Evolutionary conservation across 495 filamentous ascomycete genomes (phyloP).

Genomic region (Xylaria intraflava): DNA sequence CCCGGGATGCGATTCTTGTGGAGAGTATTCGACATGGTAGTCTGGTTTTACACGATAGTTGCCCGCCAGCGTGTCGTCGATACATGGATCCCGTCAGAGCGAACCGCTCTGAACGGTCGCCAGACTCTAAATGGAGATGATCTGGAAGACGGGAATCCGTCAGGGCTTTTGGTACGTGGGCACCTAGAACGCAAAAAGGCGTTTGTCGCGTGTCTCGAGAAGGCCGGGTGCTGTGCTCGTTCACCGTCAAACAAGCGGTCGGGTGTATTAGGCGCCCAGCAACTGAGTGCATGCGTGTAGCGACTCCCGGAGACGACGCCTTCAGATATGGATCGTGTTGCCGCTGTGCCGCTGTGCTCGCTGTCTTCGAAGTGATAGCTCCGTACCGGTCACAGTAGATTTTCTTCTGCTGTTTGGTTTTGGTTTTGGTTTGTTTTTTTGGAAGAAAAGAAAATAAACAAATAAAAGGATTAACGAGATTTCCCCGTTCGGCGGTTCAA

Average conservation of each 20-base stretch:
- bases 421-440: no score
- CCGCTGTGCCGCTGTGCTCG: slow-evolving; percentile 21
- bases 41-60: slow-evolving; percentile 54
- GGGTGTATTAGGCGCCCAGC: slow-evolving; percentile 21
- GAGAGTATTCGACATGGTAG: slow-evolving; percentile 59
- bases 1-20: slow-evolving; percentile 52
- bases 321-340: slow-evolving; percentile 21
- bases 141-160: slow-evolving; percentile 43
- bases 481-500: slow-evolving; percentile 27
- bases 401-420: no score
- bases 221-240: slow-evolving; percentile 25
- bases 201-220: slow-evolving; percentile 26
- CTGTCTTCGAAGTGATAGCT: slow-evolving; percentile 11
- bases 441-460: slow-evolving; percentile 14
- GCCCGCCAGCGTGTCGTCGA: slow-evolving; percentile 60
- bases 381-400: slow-evolving; percentile 22
- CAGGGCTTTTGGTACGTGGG: slow-evolving; percentile 32
- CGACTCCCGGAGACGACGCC: slow-evolving; percentile 15
- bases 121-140: slow-evolving; percentile 49
- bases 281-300: slow-evolving; percentile 30
- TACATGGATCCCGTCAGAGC: slow-evolving; percentile 69
- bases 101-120: slow-evolving; percentile 62
- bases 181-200: slow-evolving; percentile 16
- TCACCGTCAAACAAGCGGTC: slow-evolving; percentile 18
- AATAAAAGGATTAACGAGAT: slow-evolving; percentile 23